Evolutionary conservation across 1,284 basidiomycete species (phyloP).

Genomic region (Gymnopus androsaceus): DNA sequence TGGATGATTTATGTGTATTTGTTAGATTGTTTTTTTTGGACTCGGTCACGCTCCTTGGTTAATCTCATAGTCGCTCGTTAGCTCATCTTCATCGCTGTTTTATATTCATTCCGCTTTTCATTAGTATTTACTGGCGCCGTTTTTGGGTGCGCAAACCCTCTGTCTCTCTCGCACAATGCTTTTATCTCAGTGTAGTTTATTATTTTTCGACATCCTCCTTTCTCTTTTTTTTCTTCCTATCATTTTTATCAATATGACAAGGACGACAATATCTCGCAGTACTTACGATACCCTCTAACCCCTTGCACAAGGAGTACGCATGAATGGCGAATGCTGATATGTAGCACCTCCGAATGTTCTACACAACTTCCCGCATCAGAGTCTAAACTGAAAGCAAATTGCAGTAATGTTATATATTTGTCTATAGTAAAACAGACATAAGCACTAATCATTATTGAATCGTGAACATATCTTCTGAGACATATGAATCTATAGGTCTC

Average conservation of each 20-base stretch:
- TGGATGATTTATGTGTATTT: conserved; percentile 24
- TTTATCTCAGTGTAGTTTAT: conserved; percentile 18
- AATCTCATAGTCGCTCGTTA: neutral
- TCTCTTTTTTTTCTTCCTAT: conserved; percentile 23
- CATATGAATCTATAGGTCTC: conserved; percentile 15
- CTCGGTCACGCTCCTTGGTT: conserved; percentile 1
- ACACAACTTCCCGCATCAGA: too few species aligned
- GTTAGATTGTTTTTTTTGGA: neutral
- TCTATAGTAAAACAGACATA: too few species aligned
- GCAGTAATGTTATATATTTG: too few species aligned
- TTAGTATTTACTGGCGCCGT: neutral
- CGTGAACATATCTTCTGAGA: too few species aligned
- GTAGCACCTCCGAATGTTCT: neutral
- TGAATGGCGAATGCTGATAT: neutral
- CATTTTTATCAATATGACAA: conserved; percentile 43
- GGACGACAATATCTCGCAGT: conserved; percentile 47
- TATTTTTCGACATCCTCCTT: conserved; percentile 16
- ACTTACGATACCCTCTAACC: conserved; percentile 43
- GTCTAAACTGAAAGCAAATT: too few species aligned
- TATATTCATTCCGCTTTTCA: neutral
- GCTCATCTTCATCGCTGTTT: too few species aligned
- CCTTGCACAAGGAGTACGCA: neutral
- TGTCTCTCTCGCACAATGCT: conserved; percentile 20
- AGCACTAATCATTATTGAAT: too few species aligned
- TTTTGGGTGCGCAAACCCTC: neutral